phyloP scores from a whole-genome alignment of 2,329 filamentous ascomycete genomes.

The Colletotrichum lupini region DNA sequence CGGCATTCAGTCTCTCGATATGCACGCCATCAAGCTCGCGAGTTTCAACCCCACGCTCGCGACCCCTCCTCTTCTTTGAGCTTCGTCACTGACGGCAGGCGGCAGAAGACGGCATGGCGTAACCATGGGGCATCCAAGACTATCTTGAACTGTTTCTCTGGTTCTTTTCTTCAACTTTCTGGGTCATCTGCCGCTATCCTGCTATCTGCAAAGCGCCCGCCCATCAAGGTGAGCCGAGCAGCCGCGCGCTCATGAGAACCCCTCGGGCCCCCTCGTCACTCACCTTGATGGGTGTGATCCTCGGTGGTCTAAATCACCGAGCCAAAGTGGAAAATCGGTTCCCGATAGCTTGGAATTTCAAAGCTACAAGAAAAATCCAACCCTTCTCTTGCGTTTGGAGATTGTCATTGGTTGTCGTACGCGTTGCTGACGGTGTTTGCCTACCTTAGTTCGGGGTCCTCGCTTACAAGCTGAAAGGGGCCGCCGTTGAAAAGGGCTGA shows the following conservation, averaged over 20 bases:
- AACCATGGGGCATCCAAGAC: neutral
- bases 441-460: neutral
- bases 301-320: neutral
- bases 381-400: neutral
- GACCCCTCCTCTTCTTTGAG: neutral
- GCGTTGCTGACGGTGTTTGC: neutral
- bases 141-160: neutral
- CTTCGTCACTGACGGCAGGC: neutral
- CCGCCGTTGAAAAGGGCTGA: neutral
- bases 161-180: neutral
- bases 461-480: conserved; percentile 1
- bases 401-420: conserved; percentile 9
- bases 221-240: neutral
- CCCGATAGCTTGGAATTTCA: neutral
- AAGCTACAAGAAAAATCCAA: neutral
- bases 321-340: neutral
- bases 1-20: conserved; percentile 6
- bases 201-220: neutral
- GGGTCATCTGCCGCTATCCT: neutral
- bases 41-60: conserved; percentile 5
- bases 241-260: neutral
- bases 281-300: neutral
- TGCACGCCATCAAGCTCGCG: conserved; percentile 8
- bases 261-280: neutral
- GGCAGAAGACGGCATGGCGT: neutral